Evolutionary conservation across 2,329 filamentous ascomycete species (phyloP), one percentile per base, ranked within the genome.

Genomic region (Colletotrichum navitas): DNA sequence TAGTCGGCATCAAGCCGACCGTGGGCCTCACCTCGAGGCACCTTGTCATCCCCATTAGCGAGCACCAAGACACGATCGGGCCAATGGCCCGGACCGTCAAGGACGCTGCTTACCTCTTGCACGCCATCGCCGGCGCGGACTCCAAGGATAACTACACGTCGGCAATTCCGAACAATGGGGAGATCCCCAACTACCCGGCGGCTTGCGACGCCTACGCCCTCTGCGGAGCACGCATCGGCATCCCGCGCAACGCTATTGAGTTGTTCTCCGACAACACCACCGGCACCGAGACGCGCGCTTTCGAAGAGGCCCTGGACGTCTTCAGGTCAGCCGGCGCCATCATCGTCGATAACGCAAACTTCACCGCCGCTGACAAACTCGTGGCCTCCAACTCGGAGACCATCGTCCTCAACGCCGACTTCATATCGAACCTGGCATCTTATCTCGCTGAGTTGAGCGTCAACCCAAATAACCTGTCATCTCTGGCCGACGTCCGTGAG

Each of bases 1-100:
- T 92, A 1, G 90, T 92, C 0, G 91, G 89, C 1, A 90, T 93
- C 77, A 91, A 91, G 77, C 89, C 91, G 1, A 91, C 90, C 0
- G 88, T 92, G 1, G 91, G 91, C 0, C 81, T 93, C 4, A 92
- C 88, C 0, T 90, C 88, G 1, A 82, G 89, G 18, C 81, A 85
- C 72, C 82, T 91, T 5, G 90, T 92, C 1, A 88, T 93, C n/a
- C 90, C 91, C 0, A 88, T 93, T 7, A 88, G 85, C 18, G 79
- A 85, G 49, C 86, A 89, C 74, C 89, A 91, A 74, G 91, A 93
- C 75, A 89, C 87, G 0, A 84, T 93, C 1, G 91, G 91, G 0
- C 84, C 86, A 0, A 89, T 93, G 78, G 88, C 87, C 0, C 85
- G 87, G 52, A 91, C 87, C 0, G 87, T 93, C 2, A 84, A 85